Percentiles rank a stretch among this genome's conserved stretches.
phyloP scores from a whole-genome alignment of 108 stramenopile species.

The Stephanodiscus minutulus region DNA sequence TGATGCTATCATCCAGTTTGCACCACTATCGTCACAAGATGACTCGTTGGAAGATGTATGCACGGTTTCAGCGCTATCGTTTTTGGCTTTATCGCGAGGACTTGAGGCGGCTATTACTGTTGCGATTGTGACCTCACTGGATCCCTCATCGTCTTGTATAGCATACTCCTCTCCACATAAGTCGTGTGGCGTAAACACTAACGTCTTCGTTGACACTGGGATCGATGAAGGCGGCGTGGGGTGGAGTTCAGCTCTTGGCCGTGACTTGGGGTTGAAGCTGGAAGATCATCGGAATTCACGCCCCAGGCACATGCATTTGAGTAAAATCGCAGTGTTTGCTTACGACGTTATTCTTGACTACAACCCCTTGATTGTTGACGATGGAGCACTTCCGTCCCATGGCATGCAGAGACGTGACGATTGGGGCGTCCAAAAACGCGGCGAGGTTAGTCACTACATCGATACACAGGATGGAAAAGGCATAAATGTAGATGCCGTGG shows the following conservation, averaged over 20 bases:
- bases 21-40: constrained; percentile 5
- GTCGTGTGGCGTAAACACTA: neutral
- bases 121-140: constrained; percentile 23
- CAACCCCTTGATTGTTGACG: constrained; percentile 21
- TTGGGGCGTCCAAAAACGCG: constrained; percentile 9
- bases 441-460: constrained; percentile 16
- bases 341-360: constrained; percentile 44
- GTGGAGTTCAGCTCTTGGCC: constrained; percentile 42
- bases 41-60: neutral
- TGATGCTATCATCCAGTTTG: constrained; percentile 19
- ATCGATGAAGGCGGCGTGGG: constrained; percentile 49
- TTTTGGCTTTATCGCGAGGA: constrained; percentile 43
- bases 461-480: constrained; percentile 23
- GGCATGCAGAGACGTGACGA: constrained; percentile 7
- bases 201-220: constrained; percentile 6
- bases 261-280: constrained; percentile 42
- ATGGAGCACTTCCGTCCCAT: constrained; percentile 1
- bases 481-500: constrained; percentile 6
- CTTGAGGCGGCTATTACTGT: constrained; percentile 35
- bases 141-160: constrained; percentile 35
- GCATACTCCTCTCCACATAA: constrained; percentile 38
- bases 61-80: constrained; percentile 15
- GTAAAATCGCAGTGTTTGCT: constrained; percentile 25
- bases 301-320: constrained; percentile 18
- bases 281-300: constrained; percentile 21